Evolutionary conservation across 2,329 filamentous ascomycete genomes (phyloP).

Genomic region (Coniella lustricola): DNA sequence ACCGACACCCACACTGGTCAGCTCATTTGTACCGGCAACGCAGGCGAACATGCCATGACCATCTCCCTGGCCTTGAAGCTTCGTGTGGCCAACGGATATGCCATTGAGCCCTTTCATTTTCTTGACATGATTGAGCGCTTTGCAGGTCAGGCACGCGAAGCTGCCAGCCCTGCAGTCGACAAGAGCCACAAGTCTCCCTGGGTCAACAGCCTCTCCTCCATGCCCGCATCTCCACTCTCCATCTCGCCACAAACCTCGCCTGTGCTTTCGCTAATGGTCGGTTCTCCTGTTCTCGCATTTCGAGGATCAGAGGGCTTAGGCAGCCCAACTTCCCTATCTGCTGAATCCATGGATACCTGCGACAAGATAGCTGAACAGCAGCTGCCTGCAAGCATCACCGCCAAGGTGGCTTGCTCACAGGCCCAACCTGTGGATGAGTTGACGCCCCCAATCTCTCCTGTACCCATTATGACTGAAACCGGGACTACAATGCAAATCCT

Average conservation of each 20-base stretch:
- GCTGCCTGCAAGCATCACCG: background rate
- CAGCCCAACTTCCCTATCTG: background rate
- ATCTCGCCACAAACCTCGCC: conserved; percentile 1
- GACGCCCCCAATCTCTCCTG: background rate
- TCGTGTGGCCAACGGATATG: conserved; percentile 25
- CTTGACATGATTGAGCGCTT: conserved; percentile 23
- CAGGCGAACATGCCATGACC: conserved; percentile 29
- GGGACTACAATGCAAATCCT: conserved; percentile 19
- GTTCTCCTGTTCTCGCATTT: background rate
- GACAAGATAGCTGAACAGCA: background rate
- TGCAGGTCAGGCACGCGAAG: conserved; percentile 1
- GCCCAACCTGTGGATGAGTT: background rate
- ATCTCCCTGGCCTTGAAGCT: conserved; percentile 29
- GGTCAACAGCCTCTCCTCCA: background rate
- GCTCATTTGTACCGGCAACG: conserved; percentile 27
- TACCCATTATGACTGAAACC: too few relatives aligned
- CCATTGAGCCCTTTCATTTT: conserved; percentile 28
- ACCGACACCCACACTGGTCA: conserved; percentile 4
- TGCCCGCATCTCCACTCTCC: background rate
- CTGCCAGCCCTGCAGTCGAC: background rate
- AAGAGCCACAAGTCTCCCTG: background rate
- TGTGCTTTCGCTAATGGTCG: background rate
- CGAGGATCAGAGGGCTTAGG: background rate
- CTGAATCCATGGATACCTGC: background rate
- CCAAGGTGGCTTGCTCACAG: background rate